A percentile compares a stretch with the other conserved stretches of the same genome.
Evolutionary conservation across 768 basidiomycete genomes (phyloP).

Genomic region (Boletus rex-veris): DNA sequence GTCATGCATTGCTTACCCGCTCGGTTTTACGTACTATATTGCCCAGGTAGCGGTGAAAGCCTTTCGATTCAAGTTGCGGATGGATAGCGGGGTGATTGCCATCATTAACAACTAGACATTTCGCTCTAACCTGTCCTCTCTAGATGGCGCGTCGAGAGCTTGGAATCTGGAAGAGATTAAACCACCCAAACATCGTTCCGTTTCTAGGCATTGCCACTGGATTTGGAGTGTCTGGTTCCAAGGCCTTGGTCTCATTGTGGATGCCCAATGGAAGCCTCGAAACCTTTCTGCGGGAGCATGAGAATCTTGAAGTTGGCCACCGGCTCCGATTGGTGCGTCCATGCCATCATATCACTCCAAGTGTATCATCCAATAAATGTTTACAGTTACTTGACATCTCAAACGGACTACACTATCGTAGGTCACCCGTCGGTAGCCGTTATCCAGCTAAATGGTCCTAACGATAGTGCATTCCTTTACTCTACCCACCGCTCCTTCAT

Average conservation of each 20-base stretch:
- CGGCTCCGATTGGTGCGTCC: not conserved
- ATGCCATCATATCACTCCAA: no score
- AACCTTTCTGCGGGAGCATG: not conserved
- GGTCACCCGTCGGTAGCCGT: not conserved
- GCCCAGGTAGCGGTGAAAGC: not conserved
- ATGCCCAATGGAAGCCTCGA: not conserved
- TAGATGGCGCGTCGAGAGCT: slow-evolving; percentile 1
- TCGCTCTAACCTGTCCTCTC: not conserved
- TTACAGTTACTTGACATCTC: not conserved
- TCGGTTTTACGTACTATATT: not conserved
- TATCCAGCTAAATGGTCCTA: not conserved
- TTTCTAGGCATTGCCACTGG: not conserved
- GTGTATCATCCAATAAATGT: not conserved
- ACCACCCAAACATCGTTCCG: not conserved
- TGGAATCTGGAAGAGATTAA: not conserved
- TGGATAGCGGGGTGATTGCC: not conserved
- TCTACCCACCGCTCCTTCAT: not conserved
- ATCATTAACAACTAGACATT: not conserved
- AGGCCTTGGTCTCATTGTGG: not conserved
- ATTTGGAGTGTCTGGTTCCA: not conserved
- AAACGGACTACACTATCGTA: not conserved
- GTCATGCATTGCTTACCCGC: not conserved
- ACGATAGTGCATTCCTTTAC: not conserved
- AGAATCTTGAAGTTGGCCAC: not conserved
- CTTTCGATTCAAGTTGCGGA: not conserved